phyloP scores from a whole-genome alignment of 352 stramenopile genomes.

The Phytophthora vignae region DNA sequence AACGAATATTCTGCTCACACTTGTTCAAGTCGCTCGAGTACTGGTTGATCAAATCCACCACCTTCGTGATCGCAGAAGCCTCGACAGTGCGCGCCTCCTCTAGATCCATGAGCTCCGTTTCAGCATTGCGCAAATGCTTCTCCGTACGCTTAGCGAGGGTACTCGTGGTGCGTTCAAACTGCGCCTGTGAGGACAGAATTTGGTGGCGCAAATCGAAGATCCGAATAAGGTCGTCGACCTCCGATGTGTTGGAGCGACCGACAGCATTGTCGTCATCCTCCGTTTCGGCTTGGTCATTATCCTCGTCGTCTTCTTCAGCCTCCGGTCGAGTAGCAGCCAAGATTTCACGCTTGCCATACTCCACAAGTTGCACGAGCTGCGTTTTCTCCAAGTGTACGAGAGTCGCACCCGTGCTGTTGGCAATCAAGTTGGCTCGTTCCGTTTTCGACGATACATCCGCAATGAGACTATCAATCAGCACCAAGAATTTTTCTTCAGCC shows the following conservation, averaged over 20 bases:
- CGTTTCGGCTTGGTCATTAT: constrained; percentile 6
- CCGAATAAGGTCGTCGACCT: constrained; percentile 71
- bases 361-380: constrained; percentile 65
- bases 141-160: constrained; percentile 63
- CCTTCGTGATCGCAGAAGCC: constrained; percentile 53
- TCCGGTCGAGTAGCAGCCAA: constrained; percentile 40
- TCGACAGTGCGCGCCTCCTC: constrained; percentile 58
- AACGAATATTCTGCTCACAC: constrained; percentile 62
- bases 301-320: constrained; percentile 35
- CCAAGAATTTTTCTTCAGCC: constrained; percentile 66
- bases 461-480: constrained; percentile 66
- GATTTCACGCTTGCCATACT: constrained; percentile 66
- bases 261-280: constrained; percentile 21
- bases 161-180: constrained; percentile 70
- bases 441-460: constrained; percentile 65
- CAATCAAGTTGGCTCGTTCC: constrained; percentile 66
- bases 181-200: constrained; percentile 70
- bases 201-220: constrained; percentile 83
- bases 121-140: constrained; percentile 58
- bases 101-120: constrained; percentile 69
- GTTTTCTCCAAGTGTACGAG: constrained; percentile 82
- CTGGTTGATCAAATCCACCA: constrained; percentile 60
- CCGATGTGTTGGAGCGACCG: constrained; percentile 45
- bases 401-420: constrained; percentile 77
- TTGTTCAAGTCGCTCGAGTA: constrained; percentile 63